Conservation (phyloP, 768 basidiomycete genomes). For the Tremella mesenterica region DNA sequence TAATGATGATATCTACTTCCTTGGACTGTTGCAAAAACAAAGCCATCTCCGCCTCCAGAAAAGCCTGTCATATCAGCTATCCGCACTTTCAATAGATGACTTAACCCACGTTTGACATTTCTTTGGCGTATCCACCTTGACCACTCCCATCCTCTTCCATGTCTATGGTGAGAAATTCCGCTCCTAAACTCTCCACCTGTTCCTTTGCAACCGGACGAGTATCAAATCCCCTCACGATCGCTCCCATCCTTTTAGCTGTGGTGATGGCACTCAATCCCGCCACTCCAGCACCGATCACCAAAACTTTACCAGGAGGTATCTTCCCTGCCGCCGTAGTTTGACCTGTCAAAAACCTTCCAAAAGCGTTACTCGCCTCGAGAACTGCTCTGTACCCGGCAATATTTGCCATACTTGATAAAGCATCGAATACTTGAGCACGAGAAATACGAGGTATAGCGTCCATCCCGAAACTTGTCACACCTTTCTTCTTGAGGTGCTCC, state of each 20-base stretch:
- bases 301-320: slow-evolving; percentile 78
- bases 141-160: slow-evolving; percentile 74
- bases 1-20: slow-evolving; percentile 81
- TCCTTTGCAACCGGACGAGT: slow-evolving; percentile 75
- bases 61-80: slow-evolving; percentile 39
- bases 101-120: slow-evolving; percentile 66
- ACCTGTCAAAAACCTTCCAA: slow-evolving; percentile 80
- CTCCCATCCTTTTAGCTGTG: slow-evolving; percentile 70
- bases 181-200: slow-evolving; percentile 81
- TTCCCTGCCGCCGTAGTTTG: slow-evolving; percentile 71
- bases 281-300: slow-evolving; percentile 81
- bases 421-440: slow-evolving; percentile 82
- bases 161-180: slow-evolving; percentile 76
- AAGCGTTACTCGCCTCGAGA: slow-evolving; percentile 78
- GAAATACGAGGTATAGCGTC: slow-evolving; percentile 87
- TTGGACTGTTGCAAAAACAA: slow-evolving; percentile 79
- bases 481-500: slow-evolving; percentile 58
- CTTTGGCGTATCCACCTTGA: slow-evolving; percentile 76
- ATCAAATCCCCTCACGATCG: slow-evolving; percentile 81
- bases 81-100: neutral
- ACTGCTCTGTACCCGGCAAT: slow-evolving; percentile 91
- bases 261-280: slow-evolving; percentile 81
- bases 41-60: slow-evolving; percentile 74
- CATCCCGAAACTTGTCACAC: slow-evolving; percentile 74
- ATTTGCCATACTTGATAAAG: slow-evolving; percentile 86